Percentiles rank a stretch among this genome's conserved stretches.
Conservation (phyloP, 805 yeast species). For the Metschnikowia noctiluminum region DNA sequence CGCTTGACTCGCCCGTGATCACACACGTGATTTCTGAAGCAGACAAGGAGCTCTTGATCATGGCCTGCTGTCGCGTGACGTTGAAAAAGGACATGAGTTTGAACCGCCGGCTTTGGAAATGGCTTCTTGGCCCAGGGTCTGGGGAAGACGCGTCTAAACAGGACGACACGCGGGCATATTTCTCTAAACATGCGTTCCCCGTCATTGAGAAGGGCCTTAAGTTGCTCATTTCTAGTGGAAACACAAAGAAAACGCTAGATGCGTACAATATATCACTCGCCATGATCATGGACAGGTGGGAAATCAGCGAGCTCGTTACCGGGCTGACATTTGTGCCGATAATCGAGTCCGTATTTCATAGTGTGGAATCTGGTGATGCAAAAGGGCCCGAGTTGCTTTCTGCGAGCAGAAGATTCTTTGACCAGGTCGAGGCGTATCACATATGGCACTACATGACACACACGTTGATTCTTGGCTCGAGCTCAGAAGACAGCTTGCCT, state of each 20-base stretch:
- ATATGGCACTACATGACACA: slow-evolving; percentile 70
- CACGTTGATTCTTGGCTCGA: slow-evolving; percentile 33
- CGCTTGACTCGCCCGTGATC: slow-evolving; percentile 58
- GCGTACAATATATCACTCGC: slow-evolving; percentile 61
- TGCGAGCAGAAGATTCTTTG: slow-evolving; percentile 70
- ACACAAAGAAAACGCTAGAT: slow-evolving; percentile 36
- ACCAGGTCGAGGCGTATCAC: slow-evolving; percentile 74
- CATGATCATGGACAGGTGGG: slow-evolving; percentile 91
- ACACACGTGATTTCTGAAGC: slow-evolving; percentile 42
- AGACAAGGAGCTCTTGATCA: slow-evolving; percentile 58
- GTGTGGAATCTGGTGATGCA: not conserved
- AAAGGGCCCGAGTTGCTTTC: slow-evolving; percentile 41
- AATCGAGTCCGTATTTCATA: slow-evolving; percentile 43
- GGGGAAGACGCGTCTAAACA: slow-evolving; percentile 2
- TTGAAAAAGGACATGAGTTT: slow-evolving; percentile 88
- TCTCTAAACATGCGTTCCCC: slow-evolving; percentile 52
- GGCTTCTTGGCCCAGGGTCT: slow-evolving; percentile 81
- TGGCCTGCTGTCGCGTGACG: slow-evolving; percentile 65
- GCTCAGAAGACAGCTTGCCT: slow-evolving; percentile 31
- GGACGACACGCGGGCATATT: slow-evolving; percentile 42
- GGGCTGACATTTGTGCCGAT: slow-evolving; percentile 70
- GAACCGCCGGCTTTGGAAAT: slow-evolving; percentile 89
- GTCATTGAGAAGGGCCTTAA: slow-evolving; percentile 53
- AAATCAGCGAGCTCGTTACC: slow-evolving; percentile 72
- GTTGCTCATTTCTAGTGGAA: slow-evolving; percentile 37